Conservation (phyloP, 768 basidiomycete genomes). For the Phaeolepiota aurea region DNA sequence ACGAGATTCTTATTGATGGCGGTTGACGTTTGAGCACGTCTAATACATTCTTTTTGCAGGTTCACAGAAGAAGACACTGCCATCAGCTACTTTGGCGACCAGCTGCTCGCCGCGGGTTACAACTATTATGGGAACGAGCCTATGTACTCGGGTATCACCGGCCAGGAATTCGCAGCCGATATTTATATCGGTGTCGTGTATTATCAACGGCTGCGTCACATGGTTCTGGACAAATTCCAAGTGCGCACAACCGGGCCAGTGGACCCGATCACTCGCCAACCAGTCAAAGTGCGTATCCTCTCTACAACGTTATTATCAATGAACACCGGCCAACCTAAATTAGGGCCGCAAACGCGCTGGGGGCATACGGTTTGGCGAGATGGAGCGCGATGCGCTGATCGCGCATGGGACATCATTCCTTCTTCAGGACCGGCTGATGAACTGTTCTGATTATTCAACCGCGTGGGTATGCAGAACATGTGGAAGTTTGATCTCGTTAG, state of each 20-base stretch:
- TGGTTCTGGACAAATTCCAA: conserved; percentile 99
- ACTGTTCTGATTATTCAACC: conserved; percentile 98
- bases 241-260: conserved; percentile 97
- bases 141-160: conserved; percentile 99
- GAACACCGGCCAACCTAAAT: conserved; percentile 1
- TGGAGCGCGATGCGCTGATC: conserved; percentile 98
- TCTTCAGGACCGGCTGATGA: conserved; percentile 97
- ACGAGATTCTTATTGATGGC: conserved; percentile 6
- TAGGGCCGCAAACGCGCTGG: conserved; percentile 94
- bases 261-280: conserved; percentile 91
- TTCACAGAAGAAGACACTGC: conserved; percentile 98
- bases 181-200: conserved; percentile 98
- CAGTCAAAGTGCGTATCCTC: conserved; percentile 70
- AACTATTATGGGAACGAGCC: conserved; percentile 99
- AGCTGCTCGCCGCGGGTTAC: conserved; percentile 89
- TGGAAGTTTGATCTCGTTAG: conserved; percentile 91
- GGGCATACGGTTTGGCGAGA: conserved; percentile 99
- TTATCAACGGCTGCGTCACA: conserved; percentile 97
- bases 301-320: conserved; percentile 2
- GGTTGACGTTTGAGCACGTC: too few species aligned
- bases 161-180: conserved; percentile 96
- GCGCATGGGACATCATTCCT: conserved; percentile 98
- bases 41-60: too few species aligned
- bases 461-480: conserved; percentile 98
- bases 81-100: conserved; percentile 94